phyloP scores from a whole-genome alignment of 768 basidiomycete species.

The Suillus bovinus region DNA sequence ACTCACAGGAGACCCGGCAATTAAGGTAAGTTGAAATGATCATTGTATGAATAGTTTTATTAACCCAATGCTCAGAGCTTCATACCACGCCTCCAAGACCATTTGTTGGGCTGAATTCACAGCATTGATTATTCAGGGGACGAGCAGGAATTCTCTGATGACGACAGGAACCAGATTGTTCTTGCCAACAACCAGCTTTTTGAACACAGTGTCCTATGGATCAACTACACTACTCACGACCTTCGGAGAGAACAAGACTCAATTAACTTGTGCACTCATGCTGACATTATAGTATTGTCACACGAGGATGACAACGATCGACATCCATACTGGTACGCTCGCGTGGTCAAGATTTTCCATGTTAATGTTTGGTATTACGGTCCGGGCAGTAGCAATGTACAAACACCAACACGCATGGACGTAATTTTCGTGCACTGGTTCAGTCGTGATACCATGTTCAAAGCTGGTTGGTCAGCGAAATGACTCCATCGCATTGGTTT shows the following conservation, averaged over 20 bases:
- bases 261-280: neutral
- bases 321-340: neutral
- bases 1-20: neutral
- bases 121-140: neutral
- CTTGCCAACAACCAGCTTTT: neutral
- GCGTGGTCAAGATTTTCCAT: neutral
- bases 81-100: too few species aligned
- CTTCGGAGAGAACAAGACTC: neutral
- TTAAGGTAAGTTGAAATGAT: neutral
- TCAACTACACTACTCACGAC: neutral
- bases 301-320: neutral
- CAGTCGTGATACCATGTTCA: conserved; percentile 23
- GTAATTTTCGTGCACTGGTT: conserved; percentile 43
- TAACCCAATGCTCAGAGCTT: too few species aligned
- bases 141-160: neutral
- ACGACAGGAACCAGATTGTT: neutral
- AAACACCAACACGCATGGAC: neutral
- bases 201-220: neutral
- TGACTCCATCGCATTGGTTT: conserved; percentile 34
- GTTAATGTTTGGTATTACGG: neutral
- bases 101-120: too few species aligned
- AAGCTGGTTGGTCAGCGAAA: conserved; percentile 26
- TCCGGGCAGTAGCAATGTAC: neutral
- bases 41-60: too few species aligned
- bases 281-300: neutral